Evolutionary conservation across 108 stramenopile species (phyloP), one percentile per base, ranked within the genome.

Genomic region (Nitzschia palea): DNA sequence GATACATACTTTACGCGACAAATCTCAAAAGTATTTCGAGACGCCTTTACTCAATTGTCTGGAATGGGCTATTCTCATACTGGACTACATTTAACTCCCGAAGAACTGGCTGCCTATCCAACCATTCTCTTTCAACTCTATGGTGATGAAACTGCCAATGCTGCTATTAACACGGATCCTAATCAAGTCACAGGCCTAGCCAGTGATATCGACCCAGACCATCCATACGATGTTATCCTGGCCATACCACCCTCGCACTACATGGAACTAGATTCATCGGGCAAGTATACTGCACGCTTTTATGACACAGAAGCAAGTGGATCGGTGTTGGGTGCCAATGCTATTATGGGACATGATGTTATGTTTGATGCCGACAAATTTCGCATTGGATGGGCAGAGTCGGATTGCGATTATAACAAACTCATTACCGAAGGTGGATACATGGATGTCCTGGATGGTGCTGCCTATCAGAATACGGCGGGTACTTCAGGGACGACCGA

Each of bases 281-380:
- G 65, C n/a, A 68, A 55, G 47, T 94, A 87, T 58, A 69, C 71
- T 0, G 68, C 80, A 14, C 76, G 95, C 14, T 80, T 98, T 34
- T 97, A 95, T 71, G 70, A 77, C 28, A 84, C 81, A 5, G 96
- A 98, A 47, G 72, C 68, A 6, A 66, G 77, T 36, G 96, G 96
- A 6, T 80, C 80, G 37, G 95, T 97, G 3, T 55, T 98, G 4
- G 98, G 98, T 31, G 97, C 96, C 50, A 98, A 98, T 73, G 79
- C 93, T 34, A 97, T 98, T 88, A 86, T 87, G 76, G 95, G 94
- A 47, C 96, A 98, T 68, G 89, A 97, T 79, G 86, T 97, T 15
- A 74, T 88, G 52, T 96, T 98, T 54, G 95, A 98, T 69, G 40
- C 65, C 30, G 65, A 71, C 36, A 43, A 44, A 6, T 14, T 36